A percentile compares a stretch with the other conserved stretches of the same genome.
Conservation (phyloP, 2,329 filamentous ascomycete genomes). For the Aspergillus pseudoglaucus region DNA sequence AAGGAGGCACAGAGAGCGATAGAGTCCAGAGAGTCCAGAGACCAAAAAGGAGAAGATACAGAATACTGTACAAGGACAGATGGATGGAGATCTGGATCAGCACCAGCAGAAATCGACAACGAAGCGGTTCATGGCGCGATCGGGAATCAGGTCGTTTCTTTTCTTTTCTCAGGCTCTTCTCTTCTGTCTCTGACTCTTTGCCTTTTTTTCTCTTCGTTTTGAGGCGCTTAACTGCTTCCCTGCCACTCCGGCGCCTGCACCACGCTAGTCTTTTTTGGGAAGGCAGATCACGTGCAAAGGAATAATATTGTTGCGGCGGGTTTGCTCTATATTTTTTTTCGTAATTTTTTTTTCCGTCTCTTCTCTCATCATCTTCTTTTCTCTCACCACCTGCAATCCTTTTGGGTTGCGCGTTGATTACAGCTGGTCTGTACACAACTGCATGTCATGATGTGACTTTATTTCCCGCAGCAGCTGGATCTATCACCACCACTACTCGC, state of each 20-base stretch:
- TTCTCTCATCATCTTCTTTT: constrained; percentile 11
- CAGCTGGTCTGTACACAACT: not conserved
- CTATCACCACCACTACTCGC: not conserved
- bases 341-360: constrained; percentile 4
- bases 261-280: constrained; percentile 10
- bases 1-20: constrained; percentile 1
- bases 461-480: not conserved
- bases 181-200: constrained; percentile 9
- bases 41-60: not conserved
- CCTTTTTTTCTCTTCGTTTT: constrained; percentile 3
- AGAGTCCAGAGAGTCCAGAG: not conserved
- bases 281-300: constrained; percentile 1
- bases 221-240: too few species aligned
- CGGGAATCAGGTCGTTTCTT: too few species aligned
- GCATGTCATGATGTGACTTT: not conserved
- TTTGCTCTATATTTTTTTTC: constrained; percentile 1
- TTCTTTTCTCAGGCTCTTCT: too few species aligned
- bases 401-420: not conserved
- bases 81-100: too few species aligned
- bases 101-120: too few species aligned
- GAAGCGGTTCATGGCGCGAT: constrained; percentile 1
- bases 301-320: constrained; percentile 6
- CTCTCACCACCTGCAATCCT: not conserved
- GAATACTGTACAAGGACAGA: too few species aligned
- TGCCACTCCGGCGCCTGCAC: not conserved